Conservation (phyloP, 2,329 filamentous ascomycete genomes). For the Ceratocystis albifundus region DNA sequence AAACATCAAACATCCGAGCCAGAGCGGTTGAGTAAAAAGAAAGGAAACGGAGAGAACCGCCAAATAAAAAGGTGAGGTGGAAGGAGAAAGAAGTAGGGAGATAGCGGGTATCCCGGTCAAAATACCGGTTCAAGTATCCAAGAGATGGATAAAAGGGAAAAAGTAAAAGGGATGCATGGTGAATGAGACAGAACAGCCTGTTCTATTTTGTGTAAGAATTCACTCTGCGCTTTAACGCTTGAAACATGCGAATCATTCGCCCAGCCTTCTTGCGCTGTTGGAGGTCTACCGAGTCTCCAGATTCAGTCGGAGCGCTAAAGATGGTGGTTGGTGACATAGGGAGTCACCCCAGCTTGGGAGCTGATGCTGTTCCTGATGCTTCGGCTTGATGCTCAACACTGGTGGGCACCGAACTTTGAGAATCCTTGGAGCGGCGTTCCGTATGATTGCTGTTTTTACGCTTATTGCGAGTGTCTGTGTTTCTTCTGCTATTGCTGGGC, state of each 20-base stretch:
- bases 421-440: conserved; percentile 7
- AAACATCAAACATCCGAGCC: conserved; percentile 5
- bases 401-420: conserved; percentile 2
- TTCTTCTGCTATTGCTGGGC: conserved; percentile 2
- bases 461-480: conserved; percentile 2
- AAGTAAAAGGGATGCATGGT: neutral
- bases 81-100: neutral
- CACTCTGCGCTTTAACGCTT: conserved; percentile 15
- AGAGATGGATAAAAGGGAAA: neutral
- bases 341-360: neutral
- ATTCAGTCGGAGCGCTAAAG: neutral
- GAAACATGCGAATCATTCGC: conserved; percentile 12
- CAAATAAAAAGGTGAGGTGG: neutral
- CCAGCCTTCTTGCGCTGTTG: neutral
- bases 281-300: neutral
- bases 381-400: conserved; percentile 4
- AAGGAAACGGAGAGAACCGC: neutral
- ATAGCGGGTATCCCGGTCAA: neutral
- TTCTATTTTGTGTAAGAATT: neutral
- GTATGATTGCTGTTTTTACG: conserved; percentile 11
- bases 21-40: neutral
- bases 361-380: neutral
- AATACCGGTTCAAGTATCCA: neutral
- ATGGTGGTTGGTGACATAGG: neutral
- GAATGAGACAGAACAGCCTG: neutral